Evolutionary conservation across 768 basidiomycete species (phyloP).

Genomic region (Boletus tylopilopsis): DNA sequence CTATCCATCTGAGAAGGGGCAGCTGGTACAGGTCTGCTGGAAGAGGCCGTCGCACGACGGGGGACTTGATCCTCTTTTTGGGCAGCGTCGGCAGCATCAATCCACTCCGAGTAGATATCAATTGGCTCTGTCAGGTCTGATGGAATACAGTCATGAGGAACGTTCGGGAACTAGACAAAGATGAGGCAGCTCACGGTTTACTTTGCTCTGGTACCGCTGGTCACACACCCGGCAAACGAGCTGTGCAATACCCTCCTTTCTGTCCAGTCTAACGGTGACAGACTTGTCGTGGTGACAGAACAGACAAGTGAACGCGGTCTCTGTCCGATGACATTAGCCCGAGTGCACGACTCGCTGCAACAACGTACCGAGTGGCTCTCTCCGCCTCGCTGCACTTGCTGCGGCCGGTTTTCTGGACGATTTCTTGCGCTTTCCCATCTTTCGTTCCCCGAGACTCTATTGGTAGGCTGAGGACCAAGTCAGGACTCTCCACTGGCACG

Average conservation of each 20-base stretch:
- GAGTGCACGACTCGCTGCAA: not conserved
- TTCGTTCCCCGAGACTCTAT: not conserved
- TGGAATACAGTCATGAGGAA: constrained; percentile 8
- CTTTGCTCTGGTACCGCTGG: constrained; percentile 84
- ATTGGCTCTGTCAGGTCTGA: constrained; percentile 83
- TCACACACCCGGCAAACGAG: constrained; percentile 83
- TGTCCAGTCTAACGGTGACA: constrained; percentile 78
- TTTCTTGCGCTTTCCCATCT: constrained; percentile 90
- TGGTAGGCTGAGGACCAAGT: not conserved
- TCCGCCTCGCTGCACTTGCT: constrained; percentile 56
- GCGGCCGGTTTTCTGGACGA: constrained; percentile 77
- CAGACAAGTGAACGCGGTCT: constrained; percentile 80
- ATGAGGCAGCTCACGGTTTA: constrained; percentile 59
- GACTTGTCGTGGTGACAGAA: constrained; percentile 91
- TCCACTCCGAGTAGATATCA: constrained; percentile 91
- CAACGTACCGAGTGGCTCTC: constrained; percentile 64
- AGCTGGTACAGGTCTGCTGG: constrained; percentile 40
- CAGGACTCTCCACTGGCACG: constrained; percentile 18
- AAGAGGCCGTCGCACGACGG: constrained; percentile 51
- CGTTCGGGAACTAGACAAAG: not conserved
- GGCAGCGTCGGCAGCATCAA: constrained; percentile 82
- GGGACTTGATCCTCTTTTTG: constrained; percentile 55
- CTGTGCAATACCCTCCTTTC: constrained; percentile 80
- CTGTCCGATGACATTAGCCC: constrained; percentile 35
- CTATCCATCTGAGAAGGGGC: constrained; percentile 39